Conservation (phyloP, 1,284 basidiomycete genomes). For the Phellinidium pouzarii region DNA sequence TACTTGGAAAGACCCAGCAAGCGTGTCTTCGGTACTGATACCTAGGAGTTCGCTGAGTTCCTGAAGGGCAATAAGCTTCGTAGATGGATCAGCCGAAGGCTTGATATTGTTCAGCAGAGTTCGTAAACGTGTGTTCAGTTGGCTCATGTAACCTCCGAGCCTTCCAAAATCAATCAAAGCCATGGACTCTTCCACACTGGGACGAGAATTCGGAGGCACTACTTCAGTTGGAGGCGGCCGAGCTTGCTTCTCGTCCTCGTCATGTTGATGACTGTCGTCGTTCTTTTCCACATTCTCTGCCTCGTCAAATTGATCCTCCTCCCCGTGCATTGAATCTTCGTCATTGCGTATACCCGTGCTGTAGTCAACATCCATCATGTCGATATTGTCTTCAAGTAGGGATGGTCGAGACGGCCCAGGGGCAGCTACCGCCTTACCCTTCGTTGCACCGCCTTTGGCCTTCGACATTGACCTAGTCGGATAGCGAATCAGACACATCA, state of each 20-base stretch:
- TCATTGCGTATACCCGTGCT: conserved; percentile 45
- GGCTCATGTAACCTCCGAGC: conserved; percentile 87
- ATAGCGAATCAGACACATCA: conserved; percentile 14
- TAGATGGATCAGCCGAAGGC: conserved; percentile 70
- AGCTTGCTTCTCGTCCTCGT: conserved; percentile 35
- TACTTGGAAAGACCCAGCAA: conserved; percentile 91
- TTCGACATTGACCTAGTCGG: conserved; percentile 37
- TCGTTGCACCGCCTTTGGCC: conserved; percentile 56
- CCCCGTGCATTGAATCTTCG: conserved; percentile 28
- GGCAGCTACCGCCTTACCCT: conserved; percentile 50
- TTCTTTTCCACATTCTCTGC: conserved; percentile 31
- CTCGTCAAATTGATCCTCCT: conserved; percentile 25
- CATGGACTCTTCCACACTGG: conserved; percentile 38
- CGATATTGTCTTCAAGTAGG: conserved; percentile 68
- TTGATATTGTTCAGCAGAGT: conserved; percentile 88
- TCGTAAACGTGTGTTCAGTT: conserved; percentile 81
- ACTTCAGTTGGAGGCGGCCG: conserved; percentile 23
- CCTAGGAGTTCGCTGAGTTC: conserved; percentile 93
- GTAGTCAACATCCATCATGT: conserved; percentile 66
- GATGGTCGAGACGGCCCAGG: conserved; percentile 47
- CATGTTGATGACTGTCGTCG: conserved; percentile 34
- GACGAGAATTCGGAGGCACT: conserved; percentile 32
- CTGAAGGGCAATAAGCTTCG: conserved; percentile 83
- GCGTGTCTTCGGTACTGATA: conserved; percentile 95
- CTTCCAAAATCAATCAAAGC: conserved; percentile 81